Percentiles rank a stretch among this genome's conserved stretches.
Evolutionary conservation across 2,329 filamentous ascomycete species (phyloP).

Genomic region (Neofusicoccum umdonicola): DNA sequence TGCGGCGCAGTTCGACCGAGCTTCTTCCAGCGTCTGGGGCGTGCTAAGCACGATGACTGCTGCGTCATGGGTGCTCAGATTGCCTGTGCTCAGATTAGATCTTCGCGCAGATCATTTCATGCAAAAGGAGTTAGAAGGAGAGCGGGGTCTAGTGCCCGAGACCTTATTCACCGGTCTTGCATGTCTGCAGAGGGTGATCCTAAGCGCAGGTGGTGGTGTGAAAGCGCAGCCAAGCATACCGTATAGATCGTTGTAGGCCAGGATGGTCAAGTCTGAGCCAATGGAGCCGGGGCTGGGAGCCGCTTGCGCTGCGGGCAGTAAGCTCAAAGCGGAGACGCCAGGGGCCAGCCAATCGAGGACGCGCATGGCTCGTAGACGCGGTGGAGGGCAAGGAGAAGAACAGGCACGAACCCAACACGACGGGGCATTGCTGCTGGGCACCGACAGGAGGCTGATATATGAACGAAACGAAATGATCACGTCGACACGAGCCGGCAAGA

Average conservation of each 20-base stretch:
- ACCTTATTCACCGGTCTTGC: not conserved
- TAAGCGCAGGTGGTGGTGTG: not conserved
- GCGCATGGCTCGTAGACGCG: not conserved
- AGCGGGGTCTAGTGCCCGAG: not conserved
- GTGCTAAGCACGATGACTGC: conserved; percentile 19
- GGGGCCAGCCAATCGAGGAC: not conserved
- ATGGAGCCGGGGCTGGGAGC: conserved; percentile 25
- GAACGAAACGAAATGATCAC: not conserved
- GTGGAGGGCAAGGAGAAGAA: not conserved
- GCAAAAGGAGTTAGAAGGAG: not conserved
- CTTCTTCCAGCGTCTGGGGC: conserved; percentile 17
- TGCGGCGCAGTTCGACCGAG: conserved; percentile 16
- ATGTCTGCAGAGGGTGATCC: not conserved
- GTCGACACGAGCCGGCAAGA: not conserved
- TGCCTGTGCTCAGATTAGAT: conserved; percentile 18
- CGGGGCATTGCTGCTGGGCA: not conserved
- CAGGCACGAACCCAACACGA: not conserved
- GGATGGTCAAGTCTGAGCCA: conserved; percentile 28
- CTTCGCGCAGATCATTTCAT: not conserved
- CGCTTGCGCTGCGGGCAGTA: conserved; percentile 15
- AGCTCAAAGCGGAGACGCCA: conserved; percentile 2
- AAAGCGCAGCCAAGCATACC: conserved; percentile 2
- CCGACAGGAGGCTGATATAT: not conserved
- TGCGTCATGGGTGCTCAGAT: conserved; percentile 7
- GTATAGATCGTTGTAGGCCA: conserved; percentile 23